Evolutionary conservation across 2,329 filamentous ascomycete species (phyloP).

Genomic region (Fusarium sp.): DNA sequence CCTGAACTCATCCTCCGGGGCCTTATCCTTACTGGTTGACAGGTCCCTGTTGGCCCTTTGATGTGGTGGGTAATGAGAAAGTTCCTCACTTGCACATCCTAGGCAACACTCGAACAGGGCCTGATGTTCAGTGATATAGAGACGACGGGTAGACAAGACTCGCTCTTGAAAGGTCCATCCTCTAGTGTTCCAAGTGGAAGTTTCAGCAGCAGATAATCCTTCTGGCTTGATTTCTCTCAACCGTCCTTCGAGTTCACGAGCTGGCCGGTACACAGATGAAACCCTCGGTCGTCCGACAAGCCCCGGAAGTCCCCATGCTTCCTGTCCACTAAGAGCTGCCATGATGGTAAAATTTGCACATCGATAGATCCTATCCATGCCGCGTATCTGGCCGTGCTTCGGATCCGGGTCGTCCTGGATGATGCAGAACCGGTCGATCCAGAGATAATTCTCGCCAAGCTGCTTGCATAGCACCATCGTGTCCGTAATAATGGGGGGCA

Average conservation of each 20-base stretch:
- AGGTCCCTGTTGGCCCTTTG: neutral
- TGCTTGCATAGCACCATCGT: neutral
- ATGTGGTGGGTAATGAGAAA: neutral
- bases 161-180: neutral
- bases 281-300: neutral
- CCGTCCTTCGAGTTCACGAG: neutral
- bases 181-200: neutral
- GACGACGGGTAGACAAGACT: neutral
- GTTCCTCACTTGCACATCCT: neutral
- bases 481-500: neutral
- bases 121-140: neutral
- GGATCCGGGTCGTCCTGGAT: neutral
- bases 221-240: neutral
- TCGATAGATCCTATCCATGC: neutral
- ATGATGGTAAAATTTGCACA: neutral
- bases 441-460: neutral
- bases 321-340: neutral
- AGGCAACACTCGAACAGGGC: neutral
- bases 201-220: neutral
- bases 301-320: neutral
- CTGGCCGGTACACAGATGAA: neutral
- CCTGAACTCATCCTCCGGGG: neutral
- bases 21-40: too few relatives aligned
- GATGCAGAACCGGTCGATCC: constrained; percentile 2
- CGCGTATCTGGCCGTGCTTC: neutral